Evolutionary conservation across 371 early-diverging fungal species (phyloP), one percentile per base, ranked within the genome.

Genomic region (Lichtheimia ornata): DNA sequence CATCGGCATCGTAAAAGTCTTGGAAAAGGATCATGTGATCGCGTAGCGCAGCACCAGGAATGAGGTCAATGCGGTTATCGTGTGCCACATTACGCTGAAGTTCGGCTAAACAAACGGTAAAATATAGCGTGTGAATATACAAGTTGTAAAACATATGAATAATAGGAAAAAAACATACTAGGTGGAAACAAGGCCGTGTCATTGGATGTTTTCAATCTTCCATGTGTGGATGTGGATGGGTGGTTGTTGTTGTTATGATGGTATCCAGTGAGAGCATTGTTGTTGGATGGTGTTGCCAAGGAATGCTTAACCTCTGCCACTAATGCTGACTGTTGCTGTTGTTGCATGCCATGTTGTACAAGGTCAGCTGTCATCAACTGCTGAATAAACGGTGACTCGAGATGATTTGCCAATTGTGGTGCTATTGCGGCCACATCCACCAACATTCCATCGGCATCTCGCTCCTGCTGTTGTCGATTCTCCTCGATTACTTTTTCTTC

Each of bases 11-110:
- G 53, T 76, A 76, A 60, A 62, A 76, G 49, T 74, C 76, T 62
- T 72, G 72, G 45, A 72, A 79, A 9, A 76, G n/a, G 47, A 79
- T 79, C 76, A 79, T 72, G 28, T 62, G 66, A 28, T 79, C 76
- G 20, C 79, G 67, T 67, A 79, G 69, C 2, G 59, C 59, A 27
- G 79, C 65, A 5, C 74, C 74, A 17, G 79, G 79, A 14, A 76
- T 63, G 20, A 72, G 51, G 53, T 76, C 79, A 53, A 79, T 76
- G 18, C 79, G 70, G 4, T 70, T 58, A 56, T 79, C 76, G 56
- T 79, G 79, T 42, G 79, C 76, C 15, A 76, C 56, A 14, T 42
- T 62, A 18, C 76, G 74, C 43, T 79, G 76, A 6, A 79, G 53
- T 57, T 79, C 76, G 55, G 79, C 76, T 75, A 58, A 20, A 30